These are phyloP conservation scores for Vigna mungo DNA, from an alignment of 306 rosid genomes.

Conservation along the genomic window DNA sequence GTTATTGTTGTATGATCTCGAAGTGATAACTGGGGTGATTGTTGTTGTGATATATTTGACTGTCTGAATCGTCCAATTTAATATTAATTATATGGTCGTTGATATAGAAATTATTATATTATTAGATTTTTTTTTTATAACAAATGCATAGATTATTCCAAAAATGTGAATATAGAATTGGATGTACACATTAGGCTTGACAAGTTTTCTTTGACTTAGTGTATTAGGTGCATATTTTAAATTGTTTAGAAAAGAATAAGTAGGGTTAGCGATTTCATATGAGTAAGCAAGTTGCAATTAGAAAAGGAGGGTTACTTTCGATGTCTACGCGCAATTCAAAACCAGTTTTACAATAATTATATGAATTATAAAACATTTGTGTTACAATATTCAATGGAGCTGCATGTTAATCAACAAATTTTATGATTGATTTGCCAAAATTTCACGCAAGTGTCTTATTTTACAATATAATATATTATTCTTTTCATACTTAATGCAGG, in stretches of 20 bases:
- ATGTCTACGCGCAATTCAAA: slow-evolving; percentile 24
- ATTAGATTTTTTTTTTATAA: background rate
- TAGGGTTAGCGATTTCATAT: background rate
- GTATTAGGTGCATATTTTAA: slow-evolving; percentile 14
- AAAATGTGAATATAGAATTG: background rate
- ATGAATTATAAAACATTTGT: background rate
- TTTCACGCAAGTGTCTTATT: background rate
- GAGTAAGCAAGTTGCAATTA: slow-evolving; percentile 3
- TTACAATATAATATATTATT: background rate
- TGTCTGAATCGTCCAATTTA: too few species aligned
- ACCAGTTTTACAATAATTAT: background rate
- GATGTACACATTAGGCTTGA: background rate
- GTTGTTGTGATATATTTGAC: too few species aligned
- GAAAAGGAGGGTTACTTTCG: background rate
- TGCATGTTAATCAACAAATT: background rate
- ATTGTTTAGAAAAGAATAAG: background rate
- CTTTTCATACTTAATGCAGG: background rate
- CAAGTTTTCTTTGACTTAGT: background rate
- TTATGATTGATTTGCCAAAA: background rate
- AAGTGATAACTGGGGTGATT: too few species aligned
- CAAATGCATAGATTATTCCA: background rate
- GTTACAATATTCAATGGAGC: background rate
- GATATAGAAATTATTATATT: background rate
- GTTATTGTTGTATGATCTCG: too few species aligned
- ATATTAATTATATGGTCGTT: too few species aligned